These are phyloP conservation scores for Crithidia thermophila DNA, from an alignment of 208 protist species.

Conservation along the genomic window DNA sequence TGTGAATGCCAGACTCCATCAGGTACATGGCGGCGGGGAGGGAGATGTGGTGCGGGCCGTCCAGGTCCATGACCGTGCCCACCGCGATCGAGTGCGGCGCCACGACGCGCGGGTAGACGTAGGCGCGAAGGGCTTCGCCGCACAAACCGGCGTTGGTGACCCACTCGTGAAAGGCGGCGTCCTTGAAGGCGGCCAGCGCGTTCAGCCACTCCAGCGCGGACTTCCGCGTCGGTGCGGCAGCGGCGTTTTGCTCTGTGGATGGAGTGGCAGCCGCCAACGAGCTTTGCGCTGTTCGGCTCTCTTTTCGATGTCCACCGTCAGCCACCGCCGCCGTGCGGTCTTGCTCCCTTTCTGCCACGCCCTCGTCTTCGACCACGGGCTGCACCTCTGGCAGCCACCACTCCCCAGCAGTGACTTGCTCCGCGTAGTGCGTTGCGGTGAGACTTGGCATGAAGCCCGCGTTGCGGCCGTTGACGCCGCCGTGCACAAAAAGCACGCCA, in stretches of 20 bases:
- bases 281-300: too few relatives aligned
- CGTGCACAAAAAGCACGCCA: slow-evolving; percentile 88
- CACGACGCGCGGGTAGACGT: slow-evolving; percentile 54
- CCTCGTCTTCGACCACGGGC: neutral
- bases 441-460: slow-evolving; percentile 68
- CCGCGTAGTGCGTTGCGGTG: slow-evolving; percentile 19
- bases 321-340: too few relatives aligned
- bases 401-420: slow-evolving; percentile 21
- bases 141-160: slow-evolving; percentile 1
- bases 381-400: slow-evolving; percentile 33
- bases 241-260: neutral
- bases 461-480: slow-evolving; percentile 64
- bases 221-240: neutral
- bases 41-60: slow-evolving; percentile 57
- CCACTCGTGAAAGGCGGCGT: slow-evolving; percentile 55
- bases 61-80: slow-evolving; percentile 39
- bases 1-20: slow-evolving; percentile 63
- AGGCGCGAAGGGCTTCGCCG: slow-evolving; percentile 60
- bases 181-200: slow-evolving; percentile 65
- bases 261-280: neutral
- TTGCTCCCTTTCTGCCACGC: neutral
- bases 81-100: slow-evolving; percentile 74
- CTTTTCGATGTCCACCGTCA: too few relatives aligned
- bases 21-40: slow-evolving; percentile 68
- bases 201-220: slow-evolving; percentile 57